Percentiles rank a stretch among this genome's conserved stretches.
phyloP scores from a whole-genome alignment of 192 early-diverging fungal genomes.

The Cladochytrium replicatum region DNA sequence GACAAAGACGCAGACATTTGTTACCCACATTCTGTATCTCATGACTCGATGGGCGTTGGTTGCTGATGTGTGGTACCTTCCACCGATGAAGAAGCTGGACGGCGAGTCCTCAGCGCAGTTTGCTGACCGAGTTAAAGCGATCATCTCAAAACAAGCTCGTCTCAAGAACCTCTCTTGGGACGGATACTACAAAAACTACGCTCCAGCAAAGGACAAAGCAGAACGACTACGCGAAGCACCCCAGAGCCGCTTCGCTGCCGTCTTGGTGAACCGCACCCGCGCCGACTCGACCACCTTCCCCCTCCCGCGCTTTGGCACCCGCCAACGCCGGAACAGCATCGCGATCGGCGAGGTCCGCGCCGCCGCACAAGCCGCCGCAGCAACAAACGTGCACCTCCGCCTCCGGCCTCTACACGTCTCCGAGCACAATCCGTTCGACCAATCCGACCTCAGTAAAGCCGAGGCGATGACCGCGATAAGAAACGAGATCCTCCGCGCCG shows the following conservation, averaged over 20 bases:
- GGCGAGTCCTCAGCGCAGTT: slow-evolving; percentile 36
- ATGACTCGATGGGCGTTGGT: slow-evolving; percentile 48
- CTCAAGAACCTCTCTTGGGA: slow-evolving; percentile 49
- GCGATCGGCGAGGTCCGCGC: slow-evolving; percentile 10
- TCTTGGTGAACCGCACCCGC: slow-evolving; percentile 27
- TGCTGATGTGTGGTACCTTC: slow-evolving; percentile 44
- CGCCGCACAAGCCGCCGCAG: slow-evolving; percentile 1
- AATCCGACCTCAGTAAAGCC: slow-evolving; percentile 7
- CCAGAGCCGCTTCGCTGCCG: slow-evolving; percentile 29
- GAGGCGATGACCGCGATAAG: slow-evolving; percentile 17
- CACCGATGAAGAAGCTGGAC: slow-evolving; percentile 19
- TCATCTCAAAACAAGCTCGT: slow-evolving; percentile 33
- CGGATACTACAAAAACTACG: slow-evolving; percentile 39
- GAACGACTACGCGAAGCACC: slow-evolving; percentile 13
- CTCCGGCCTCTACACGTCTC: too few species aligned
- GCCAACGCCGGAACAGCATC: slow-evolving; percentile 19
- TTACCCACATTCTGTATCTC: slow-evolving; percentile 41
- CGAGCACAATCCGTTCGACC: too few species aligned
- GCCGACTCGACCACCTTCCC: slow-evolving; percentile 3
- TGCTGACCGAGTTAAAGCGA: slow-evolving; percentile 45
- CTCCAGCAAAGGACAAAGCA: slow-evolving; percentile 7
- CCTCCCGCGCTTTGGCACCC: slow-evolving; percentile 8
- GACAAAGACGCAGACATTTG: slow-evolving; percentile 40
- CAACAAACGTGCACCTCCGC: slow-evolving; percentile 2
- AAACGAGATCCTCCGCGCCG: slow-evolving; percentile 27